Evolutionary conservation across 257 asterid species (phyloP).

Genomic region (Gentiana macrophylla): DNA sequence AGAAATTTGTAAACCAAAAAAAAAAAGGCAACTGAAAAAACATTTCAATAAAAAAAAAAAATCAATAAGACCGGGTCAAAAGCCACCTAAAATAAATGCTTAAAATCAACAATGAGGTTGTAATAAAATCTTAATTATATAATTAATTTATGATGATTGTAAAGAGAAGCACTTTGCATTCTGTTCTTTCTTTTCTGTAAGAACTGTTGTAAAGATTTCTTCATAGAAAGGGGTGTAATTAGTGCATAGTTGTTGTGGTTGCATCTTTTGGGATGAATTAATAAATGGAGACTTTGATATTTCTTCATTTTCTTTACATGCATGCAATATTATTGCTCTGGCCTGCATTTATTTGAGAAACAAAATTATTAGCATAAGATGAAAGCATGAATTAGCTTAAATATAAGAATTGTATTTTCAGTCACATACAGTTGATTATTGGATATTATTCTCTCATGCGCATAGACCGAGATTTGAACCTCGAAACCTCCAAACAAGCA

Average conservation of each 20-base stretch:
- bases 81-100: not conserved
- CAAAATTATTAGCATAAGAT: no score
- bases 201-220: conserved; percentile 18
- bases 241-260: conserved; percentile 7
- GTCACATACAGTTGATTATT: no score
- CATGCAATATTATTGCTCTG: no score
- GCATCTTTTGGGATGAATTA: not conserved
- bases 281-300: not conserved
- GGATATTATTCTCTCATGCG: no score
- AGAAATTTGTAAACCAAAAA: no score
- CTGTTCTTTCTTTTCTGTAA: conserved; percentile 22
- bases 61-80: not conserved
- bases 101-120: not conserved
- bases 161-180: conserved; percentile 11
- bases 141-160: conserved; percentile 2
- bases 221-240: conserved; percentile 9
- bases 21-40: not conserved
- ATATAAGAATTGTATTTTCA: no score
- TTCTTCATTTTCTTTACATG: no score
- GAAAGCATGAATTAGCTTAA: no score
- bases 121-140: no score
- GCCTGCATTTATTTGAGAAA: no score
- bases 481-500: no score
- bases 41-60: not conserved
- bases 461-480: no score